Evolutionary conservation across 345 rosid genomes (phyloP), one percentile per base, ranked within the genome.

Genomic region (Xanthoceras sorbifolium): DNA sequence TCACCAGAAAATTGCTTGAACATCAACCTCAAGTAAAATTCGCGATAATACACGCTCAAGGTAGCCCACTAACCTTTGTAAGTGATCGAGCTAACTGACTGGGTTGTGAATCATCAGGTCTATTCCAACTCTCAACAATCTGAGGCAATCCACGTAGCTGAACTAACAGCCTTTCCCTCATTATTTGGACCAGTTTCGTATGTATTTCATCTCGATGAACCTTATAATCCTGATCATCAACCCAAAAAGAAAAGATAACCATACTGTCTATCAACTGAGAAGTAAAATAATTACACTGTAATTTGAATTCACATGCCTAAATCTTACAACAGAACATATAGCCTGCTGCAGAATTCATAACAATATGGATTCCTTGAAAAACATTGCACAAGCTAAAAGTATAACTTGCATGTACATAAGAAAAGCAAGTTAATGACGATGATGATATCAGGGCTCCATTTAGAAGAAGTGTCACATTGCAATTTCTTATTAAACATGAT

Each of bases 201-300:
- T 92, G 94, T 78, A 96, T 96, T 89, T 96, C 99, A 90, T 96
- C 99, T 64, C 89, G 92, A 77, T 96, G 99, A 84, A 92, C 91
- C 90, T 86, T 92, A 76, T 88, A 96, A 80, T 96, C 99, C 99
- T 96, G 83, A 75, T 48, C 75, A 69, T 0, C 44, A 68, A 40
- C 23, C 15, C 61, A 75, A 67, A n/a, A n/a, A 60, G 9, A 40
- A 8, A 55, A 5, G 31, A 36, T 61, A 61, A 6, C 32, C 10
- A 11, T 3, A 44, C 25, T 3, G 29, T 63, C 32, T 26, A 15
- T 20, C 23, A 10, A 32, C 9, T 73, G n/a, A 28, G n/a, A 5
- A n/a, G n/a, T n/a, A 71, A 54, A 9, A 52, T 29, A 18, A 20
- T 5, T 38, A 23, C 7, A 32, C 60, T 31, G 44, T 29, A 26